Conservation (phyloP, 345 rosid species). For the Kernera saxatilis region DNA sequence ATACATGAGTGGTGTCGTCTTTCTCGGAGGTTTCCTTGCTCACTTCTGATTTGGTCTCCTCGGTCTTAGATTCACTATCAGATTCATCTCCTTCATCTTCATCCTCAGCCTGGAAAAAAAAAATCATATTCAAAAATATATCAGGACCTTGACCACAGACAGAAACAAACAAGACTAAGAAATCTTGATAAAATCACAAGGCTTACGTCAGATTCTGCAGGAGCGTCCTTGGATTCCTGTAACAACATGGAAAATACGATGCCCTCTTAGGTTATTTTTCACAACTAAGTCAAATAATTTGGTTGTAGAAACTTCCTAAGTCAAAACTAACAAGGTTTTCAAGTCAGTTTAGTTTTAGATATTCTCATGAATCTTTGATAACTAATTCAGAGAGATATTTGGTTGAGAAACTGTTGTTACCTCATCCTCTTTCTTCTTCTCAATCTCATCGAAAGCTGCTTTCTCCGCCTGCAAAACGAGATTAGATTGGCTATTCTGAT, state of each 20-base stretch:
- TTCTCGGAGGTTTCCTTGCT: constrained; percentile 19
- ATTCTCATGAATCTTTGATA: not conserved
- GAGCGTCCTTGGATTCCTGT: constrained; percentile 68
- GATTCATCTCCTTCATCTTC: constrained; percentile 42
- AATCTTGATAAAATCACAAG: not conserved
- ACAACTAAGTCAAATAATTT: not conserved
- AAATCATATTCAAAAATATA: not conserved
- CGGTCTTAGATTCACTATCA: constrained; percentile 45
- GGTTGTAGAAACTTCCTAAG: not conserved
- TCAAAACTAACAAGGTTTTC: constrained; percentile 38
- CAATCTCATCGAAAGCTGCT: constrained; percentile 92
- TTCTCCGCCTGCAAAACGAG: constrained; percentile 74
- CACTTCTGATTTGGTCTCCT: constrained; percentile 28
- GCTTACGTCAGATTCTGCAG: constrained; percentile 76
- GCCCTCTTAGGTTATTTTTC: constrained; percentile 37
- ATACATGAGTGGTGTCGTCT: constrained; percentile 46
- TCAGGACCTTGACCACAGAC: not conserved
- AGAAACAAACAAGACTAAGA: not conserved
- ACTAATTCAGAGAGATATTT: constrained; percentile 28
- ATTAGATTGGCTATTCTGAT: not conserved
- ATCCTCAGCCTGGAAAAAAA: constrained; percentile 36
- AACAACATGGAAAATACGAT: constrained; percentile 21
- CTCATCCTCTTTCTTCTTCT: constrained; percentile 83
- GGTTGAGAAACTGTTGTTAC: constrained; percentile 30
- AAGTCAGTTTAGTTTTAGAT: constrained; percentile 44